phyloP scores from a whole-genome alignment of 202 grass and related monocot genomes.

The Schoenoplectus tabernaemontani region DNA sequence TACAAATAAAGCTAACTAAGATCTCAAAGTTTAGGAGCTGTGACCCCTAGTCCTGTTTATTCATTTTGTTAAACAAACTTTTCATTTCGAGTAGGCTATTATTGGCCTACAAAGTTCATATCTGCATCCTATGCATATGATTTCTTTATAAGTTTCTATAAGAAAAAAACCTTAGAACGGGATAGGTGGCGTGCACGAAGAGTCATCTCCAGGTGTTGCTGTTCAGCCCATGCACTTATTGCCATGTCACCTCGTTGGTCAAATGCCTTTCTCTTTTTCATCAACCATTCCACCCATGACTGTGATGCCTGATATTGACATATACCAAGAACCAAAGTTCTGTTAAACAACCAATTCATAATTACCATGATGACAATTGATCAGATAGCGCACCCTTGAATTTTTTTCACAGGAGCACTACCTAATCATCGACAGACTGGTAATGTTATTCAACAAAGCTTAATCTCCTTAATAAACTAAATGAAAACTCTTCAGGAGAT shows the following conservation, averaged over 20 bases:
- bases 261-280: constrained; percentile 90
- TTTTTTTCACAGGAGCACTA: not conserved
- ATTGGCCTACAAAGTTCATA: not conserved
- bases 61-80: not conserved
- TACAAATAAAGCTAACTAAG: no score
- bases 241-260: constrained; percentile 90
- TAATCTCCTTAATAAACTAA: not conserved
- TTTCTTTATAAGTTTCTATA: not conserved
- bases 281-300: constrained; percentile 87
- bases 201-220: constrained; percentile 78
- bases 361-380: not conserved
- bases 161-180: constrained; percentile 56
- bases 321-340: not conserved
- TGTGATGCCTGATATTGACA: constrained; percentile 59
- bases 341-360: constrained; percentile 9
- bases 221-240: constrained; percentile 86
- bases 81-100: not conserved
- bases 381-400: not conserved
- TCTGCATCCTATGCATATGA: not conserved
- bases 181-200: constrained; percentile 57
- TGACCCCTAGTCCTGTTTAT: no score
- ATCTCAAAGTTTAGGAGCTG: no score
- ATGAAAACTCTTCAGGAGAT: not conserved
- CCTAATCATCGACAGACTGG: not conserved
- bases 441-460: not conserved